Conservation (phyloP, 352 stramenopile genomes). For the Plasmopara halstedii region DNA sequence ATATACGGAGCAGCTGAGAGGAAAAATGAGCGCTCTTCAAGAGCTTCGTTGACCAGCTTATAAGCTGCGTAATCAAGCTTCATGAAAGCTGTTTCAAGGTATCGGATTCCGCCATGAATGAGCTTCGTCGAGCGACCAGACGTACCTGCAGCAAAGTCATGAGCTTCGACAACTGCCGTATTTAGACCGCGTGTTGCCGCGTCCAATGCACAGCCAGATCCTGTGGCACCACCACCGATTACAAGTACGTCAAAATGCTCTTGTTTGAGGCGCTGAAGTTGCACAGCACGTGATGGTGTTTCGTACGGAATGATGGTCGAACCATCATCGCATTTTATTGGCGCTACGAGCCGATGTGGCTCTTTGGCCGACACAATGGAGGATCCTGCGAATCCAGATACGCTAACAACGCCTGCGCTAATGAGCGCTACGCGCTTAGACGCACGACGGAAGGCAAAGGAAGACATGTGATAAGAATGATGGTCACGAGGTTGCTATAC, state of each 20-base stretch:
- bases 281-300: constrained; percentile 51
- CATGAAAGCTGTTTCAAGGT: constrained; percentile 93
- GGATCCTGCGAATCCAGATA: constrained; percentile 44
- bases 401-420: constrained; percentile 35
- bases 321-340: constrained; percentile 79
- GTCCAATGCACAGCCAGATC: constrained; percentile 87
- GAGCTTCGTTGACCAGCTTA: constrained; percentile 89
- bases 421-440: constrained; percentile 50
- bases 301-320: constrained; percentile 81
- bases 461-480: constrained; percentile 34
- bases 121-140: constrained; percentile 92
- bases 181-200: constrained; percentile 89
- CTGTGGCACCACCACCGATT: constrained; percentile 89
- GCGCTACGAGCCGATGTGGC: constrained; percentile 49
- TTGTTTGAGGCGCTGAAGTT: constrained; percentile 77
- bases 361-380: constrained; percentile 74
- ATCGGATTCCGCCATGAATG: constrained; percentile 93
- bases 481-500: background rate
- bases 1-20: constrained; percentile 91
- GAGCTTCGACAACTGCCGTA: constrained; percentile 88
- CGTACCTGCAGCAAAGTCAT: constrained; percentile 90
- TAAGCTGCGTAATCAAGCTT: constrained; percentile 87
- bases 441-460: constrained; percentile 46
- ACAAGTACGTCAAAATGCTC: constrained; percentile 92
- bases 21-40: constrained; percentile 91